Evolutionary conservation across 345 rosid species (phyloP).

Genomic region (Salix koriyanagi): DNA sequence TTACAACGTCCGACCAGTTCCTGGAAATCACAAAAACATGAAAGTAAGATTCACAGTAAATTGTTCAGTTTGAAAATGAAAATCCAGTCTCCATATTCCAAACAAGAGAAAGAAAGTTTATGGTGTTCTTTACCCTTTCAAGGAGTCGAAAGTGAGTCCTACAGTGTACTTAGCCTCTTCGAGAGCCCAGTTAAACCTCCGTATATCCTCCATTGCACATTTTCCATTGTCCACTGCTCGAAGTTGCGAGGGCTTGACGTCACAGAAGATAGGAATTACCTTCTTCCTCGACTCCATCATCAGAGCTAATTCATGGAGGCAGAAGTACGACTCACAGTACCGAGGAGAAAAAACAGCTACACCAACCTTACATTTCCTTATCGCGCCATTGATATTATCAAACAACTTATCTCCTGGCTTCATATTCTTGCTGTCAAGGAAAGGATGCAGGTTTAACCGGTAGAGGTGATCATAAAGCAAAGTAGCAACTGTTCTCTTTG

Average conservation of each 20-base stretch:
- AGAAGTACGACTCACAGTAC: conserved; percentile 55
- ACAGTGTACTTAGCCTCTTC: conserved; percentile 68
- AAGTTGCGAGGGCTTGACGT: conserved; percentile 69
- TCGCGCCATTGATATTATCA: conserved; percentile 51
- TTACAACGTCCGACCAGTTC: conserved; percentile 60
- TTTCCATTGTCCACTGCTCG: conserved; percentile 28
- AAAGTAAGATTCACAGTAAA: background rate
- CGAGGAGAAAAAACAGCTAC: conserved; percentile 61
- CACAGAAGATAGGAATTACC: conserved; percentile 70
- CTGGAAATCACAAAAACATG: conserved; percentile 19
- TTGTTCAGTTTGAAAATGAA: background rate
- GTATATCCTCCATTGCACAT: conserved; percentile 36
- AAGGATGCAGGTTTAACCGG: conserved; percentile 39
- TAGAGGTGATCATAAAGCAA: conserved; percentile 59
- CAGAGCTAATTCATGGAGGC: conserved; percentile 67
- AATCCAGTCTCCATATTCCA: background rate
- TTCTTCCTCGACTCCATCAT: conserved; percentile 61
- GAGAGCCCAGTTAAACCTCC: conserved; percentile 52
- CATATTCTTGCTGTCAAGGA: conserved; percentile 73
- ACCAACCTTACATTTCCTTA: conserved; percentile 47
- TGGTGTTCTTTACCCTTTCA: conserved; percentile 43
- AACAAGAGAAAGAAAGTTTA: background rate
- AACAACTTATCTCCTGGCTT: conserved; percentile 69
- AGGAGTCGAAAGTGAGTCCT: conserved; percentile 59
- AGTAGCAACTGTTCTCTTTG: conserved; percentile 49